Evolutionary conservation across 345 rosid species (phyloP).

Genomic region (Melaleuca quinquenervia): DNA sequence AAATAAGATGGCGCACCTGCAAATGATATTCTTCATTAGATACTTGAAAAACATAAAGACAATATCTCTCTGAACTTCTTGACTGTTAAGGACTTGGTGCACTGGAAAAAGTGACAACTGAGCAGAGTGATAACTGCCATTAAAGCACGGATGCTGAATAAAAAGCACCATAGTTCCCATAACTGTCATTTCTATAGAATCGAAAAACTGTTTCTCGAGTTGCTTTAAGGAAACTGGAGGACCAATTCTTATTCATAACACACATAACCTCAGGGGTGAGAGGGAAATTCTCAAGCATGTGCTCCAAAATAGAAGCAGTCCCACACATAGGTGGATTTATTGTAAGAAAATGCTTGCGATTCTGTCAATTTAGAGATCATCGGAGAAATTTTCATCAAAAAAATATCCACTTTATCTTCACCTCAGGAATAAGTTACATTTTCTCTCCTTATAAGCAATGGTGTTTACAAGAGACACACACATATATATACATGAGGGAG

Average conservation of each 20-base stretch:
- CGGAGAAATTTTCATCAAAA: neutral
- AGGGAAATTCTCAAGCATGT: neutral
- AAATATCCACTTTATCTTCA: neutral
- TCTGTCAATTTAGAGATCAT: neutral
- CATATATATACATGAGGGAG: too few relatives aligned
- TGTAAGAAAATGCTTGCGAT: neutral
- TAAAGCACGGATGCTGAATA: neutral
- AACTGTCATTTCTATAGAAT: neutral
- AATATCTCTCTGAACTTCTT: neutral
- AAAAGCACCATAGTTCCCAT: neutral
- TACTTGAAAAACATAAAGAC: neutral
- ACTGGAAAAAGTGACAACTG: neutral
- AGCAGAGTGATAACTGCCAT: neutral
- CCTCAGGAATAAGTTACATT: neutral
- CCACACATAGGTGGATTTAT: neutral
- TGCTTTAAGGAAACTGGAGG: neutral
- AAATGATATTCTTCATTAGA: neutral
- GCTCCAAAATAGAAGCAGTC: neutral
- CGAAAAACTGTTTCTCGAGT: neutral
- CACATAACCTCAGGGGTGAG: neutral
- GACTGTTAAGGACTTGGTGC: neutral
- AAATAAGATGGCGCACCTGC: slow-evolving; percentile 69
- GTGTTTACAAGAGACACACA: neutral
- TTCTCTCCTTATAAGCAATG: neutral
- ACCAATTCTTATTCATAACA: neutral